These are phyloP conservation scores for Graphium sp. DNA, from an alignment of 2,329 filamentous ascomycete species.

Conservation along the genomic window DNA sequence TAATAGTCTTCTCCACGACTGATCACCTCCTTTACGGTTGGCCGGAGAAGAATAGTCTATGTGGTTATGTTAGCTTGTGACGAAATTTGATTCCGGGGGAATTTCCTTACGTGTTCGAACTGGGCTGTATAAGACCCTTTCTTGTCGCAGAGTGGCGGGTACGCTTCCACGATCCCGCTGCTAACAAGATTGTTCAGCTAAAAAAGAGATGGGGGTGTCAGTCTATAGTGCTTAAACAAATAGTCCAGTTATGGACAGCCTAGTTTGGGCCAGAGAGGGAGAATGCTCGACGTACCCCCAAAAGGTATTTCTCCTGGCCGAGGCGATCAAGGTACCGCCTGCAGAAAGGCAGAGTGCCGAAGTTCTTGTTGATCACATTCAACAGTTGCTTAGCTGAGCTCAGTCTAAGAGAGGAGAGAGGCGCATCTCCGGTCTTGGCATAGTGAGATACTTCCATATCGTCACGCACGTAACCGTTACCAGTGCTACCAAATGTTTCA, in stretches of 20 bases:
- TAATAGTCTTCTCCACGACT: conserved; percentile 77
- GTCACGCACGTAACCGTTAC: conserved; percentile 73
- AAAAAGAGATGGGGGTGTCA: conserved; percentile 8
- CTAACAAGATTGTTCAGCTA: conserved; percentile 76
- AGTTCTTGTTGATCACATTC: conserved; percentile 89
- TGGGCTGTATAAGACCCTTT: conserved; percentile 93
- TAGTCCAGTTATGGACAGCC: conserved; percentile 2
- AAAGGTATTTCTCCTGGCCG: conserved; percentile 87
- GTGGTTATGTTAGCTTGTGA: conserved; percentile 5
- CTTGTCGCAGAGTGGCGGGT: conserved; percentile 77
- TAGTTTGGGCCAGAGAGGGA: neutral
- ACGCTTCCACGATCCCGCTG: conserved; percentile 73
- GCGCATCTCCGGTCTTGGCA: conserved; percentile 54
- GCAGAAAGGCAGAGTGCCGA: conserved; percentile 83
- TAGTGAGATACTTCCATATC: conserved; percentile 89
- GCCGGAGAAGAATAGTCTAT: conserved; percentile 60
- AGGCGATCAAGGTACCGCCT: conserved; percentile 79
- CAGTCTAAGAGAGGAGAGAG: conserved; percentile 59
- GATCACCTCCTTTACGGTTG: conserved; percentile 74
- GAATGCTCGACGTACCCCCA: conserved; percentile 48
- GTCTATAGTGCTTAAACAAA: conserved; percentile 10
- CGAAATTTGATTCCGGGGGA: neutral
- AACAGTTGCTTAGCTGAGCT: conserved; percentile 73
- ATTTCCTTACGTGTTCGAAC: conserved; percentile 65
- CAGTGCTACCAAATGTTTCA: conserved; percentile 89